These are phyloP conservation scores for Stephania yunnanensis DNA, from an alignment of 164 flowering plant species.

Conservation along the genomic window DNA sequence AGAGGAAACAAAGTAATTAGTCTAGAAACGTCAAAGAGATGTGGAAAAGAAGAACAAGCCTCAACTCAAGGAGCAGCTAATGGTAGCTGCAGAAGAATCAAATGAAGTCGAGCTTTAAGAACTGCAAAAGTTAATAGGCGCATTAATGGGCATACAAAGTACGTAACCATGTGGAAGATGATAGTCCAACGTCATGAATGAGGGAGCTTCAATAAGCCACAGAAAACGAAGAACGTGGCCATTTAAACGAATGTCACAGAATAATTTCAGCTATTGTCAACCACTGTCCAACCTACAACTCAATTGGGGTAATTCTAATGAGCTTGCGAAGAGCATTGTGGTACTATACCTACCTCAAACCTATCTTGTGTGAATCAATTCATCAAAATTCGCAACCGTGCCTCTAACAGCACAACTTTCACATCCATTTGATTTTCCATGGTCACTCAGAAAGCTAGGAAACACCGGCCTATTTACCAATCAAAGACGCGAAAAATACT, in stretches of 20 bases:
- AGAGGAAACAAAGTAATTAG: too few species aligned
- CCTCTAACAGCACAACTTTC: neutral
- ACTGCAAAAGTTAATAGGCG: neutral
- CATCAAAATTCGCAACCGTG: neutral
- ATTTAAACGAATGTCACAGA: neutral
- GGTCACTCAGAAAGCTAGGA: neutral
- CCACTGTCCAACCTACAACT: neutral
- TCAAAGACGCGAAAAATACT: neutral
- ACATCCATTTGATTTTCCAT: neutral
- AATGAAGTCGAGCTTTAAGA: neutral
- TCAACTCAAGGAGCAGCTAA: neutral
- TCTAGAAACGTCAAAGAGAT: neutral
- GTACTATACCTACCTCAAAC: neutral
- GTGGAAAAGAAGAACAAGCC: neutral
- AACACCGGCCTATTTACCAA: neutral
- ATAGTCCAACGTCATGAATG: neutral
- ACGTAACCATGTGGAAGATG: neutral
- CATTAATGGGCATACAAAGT: neutral
- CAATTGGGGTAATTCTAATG: neutral
- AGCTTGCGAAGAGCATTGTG: neutral
- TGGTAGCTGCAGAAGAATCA: neutral
- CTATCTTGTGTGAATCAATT: neutral
- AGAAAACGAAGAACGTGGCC: neutral
- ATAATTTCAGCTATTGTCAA: neutral
- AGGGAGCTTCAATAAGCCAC: neutral